Evolutionary conservation across 2,329 filamentous ascomycete species (phyloP), one percentile per base, ranked within the genome.

Genomic region (Chaetoscypha palmicola): DNA sequence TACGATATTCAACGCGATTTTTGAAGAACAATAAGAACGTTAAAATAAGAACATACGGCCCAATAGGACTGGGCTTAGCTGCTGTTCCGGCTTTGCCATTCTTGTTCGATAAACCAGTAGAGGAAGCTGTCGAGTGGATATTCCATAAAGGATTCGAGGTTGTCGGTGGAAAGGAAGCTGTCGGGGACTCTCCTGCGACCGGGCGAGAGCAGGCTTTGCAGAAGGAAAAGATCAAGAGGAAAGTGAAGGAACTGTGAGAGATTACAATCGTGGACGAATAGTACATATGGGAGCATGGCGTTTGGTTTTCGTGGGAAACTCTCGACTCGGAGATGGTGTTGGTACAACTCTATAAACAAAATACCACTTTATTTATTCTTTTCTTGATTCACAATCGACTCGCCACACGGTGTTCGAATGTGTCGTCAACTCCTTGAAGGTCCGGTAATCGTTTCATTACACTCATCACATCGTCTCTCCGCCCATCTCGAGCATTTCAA

Each of bases 71-170:
- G 57, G 79, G 89, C 2, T 62, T 89, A 24, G 68, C 81, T 0
- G 72, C 87, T 7, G 89, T 96, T 7, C 91, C 90, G 1, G 85
- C 90, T 63, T 65, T 96, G 45, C 91, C 90, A 0, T 81, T 74
- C 46, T 67, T 95, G 43, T 96, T 96, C 56, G 90, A 98, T 59
- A 76, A 94, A 63, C 91, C 92, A 1, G 88, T 98, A 5, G 92
- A 97, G 67, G 76, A 88, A 50, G 88, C 86, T 0, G 87, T 95
- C 0, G 90, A 97, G 60, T 96, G 83, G 83, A 64, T 76, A 2
- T 97, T 97, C 68, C 86, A 94, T 58, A 86, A 81, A 56, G 85
- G 76, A 0, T 92, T 96, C 60, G 76, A 81, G 60, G 62, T 76
- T 1, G 75, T 88, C 45, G 89, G 86, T 3, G 90, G 79, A 1